A percentile compares a stretch with the other conserved stretches of the same genome.
phyloP scores from a whole-genome alignment of 345 rosid genomes.

The Hibiscus mutabilis region DNA sequence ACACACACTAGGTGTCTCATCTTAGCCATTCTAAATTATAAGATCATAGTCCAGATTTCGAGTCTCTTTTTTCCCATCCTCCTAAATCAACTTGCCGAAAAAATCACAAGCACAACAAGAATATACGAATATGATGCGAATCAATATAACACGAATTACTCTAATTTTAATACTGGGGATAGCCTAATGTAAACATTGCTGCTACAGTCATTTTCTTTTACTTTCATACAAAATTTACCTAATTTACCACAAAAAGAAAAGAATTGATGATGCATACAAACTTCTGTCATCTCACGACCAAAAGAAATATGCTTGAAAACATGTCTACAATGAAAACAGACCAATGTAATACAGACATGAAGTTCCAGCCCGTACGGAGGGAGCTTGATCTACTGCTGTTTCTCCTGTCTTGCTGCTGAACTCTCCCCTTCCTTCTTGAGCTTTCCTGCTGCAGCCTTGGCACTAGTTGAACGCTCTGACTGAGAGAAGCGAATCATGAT shows the following conservation, averaged over 20 bases:
- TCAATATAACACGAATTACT: background rate
- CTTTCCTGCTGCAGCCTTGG: conserved; percentile 59
- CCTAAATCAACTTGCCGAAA: no score
- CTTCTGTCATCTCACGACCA: background rate
- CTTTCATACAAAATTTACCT: conserved; percentile 13
- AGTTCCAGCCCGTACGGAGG: background rate
- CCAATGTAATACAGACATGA: background rate
- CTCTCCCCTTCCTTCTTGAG: conserved; percentile 32
- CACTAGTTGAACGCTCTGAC: conserved; percentile 78
- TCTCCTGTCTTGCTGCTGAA: conserved; percentile 23
- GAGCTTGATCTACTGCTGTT: conserved; percentile 28
- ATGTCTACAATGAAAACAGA: conserved; percentile 2
- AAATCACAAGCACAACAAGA: background rate
- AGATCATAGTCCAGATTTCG: no score
- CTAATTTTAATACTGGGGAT: background rate
- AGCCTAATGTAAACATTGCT: background rate
- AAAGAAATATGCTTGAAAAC: conserved; percentile 1
- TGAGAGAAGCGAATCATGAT: conserved; percentile 69
- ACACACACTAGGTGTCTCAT: no score
- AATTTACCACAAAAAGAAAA: conserved; percentile 7
- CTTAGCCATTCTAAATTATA: no score
- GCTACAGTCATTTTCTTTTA: conserved; percentile 17
- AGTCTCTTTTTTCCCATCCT: no score
- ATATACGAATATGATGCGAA: background rate
- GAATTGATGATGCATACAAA: conserved; percentile 18